Evolutionary conservation across 148 eudicot genomes (phyloP).

Genomic region (Salicornia ramosissima): DNA sequence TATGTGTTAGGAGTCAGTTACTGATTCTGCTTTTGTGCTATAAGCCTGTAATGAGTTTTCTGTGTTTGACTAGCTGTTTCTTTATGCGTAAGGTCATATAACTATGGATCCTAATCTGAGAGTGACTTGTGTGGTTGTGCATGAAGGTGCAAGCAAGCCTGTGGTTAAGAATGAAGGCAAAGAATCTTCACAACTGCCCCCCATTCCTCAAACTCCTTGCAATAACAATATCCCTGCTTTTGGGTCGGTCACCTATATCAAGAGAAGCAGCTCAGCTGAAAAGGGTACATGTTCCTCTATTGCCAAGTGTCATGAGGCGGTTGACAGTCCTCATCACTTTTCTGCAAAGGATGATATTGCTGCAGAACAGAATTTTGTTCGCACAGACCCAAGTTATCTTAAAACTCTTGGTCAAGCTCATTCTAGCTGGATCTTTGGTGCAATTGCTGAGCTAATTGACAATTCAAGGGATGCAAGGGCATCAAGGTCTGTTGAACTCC

Average conservation of each 20-base stretch:
- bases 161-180: not conserved
- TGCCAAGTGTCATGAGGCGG: constrained; percentile 22
- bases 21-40: constrained; percentile 7
- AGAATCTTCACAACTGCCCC: not conserved
- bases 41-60: not conserved
- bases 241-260: constrained; percentile 20
- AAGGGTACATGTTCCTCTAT: constrained; percentile 30
- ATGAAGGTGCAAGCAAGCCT: constrained; percentile 6
- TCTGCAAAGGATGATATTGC: constrained; percentile 17
- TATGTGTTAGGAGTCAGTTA: too few relatives aligned
- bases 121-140: constrained; percentile 11
- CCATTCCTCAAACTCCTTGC: not conserved
- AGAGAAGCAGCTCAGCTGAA: constrained; percentile 25
- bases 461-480: constrained; percentile 79
- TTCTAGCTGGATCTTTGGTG: constrained; percentile 79
- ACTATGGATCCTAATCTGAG: not conserved
- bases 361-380: constrained; percentile 36
- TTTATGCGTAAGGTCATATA: not conserved
- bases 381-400: constrained; percentile 62
- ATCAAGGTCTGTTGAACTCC: constrained; percentile 31
- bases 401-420: constrained; percentile 74
- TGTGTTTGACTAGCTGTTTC: not conserved
- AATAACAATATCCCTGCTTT: not conserved
- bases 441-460: constrained; percentile 77
- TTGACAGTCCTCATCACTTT: constrained; percentile 2